phyloP scores from a whole-genome alignment of 1,139 yeast genomes.

The Suhomyces terraborum region DNA sequence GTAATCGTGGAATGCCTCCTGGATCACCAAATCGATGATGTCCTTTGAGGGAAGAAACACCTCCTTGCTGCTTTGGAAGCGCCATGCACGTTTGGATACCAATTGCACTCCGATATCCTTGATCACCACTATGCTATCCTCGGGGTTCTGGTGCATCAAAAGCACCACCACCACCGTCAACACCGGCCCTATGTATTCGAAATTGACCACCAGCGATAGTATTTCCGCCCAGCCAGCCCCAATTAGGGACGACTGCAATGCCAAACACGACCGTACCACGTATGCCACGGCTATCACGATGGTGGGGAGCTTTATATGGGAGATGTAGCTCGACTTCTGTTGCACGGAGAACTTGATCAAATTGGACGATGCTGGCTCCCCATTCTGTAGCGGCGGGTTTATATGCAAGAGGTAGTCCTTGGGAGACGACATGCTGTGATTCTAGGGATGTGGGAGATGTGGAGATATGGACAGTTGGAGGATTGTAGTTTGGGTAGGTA shows the following conservation, averaged over 20 bases:
- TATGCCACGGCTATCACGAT: slow-evolving; percentile 3
- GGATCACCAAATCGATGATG: slow-evolving; percentile 61
- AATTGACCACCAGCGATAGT: no score
- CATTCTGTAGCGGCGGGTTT: slow-evolving; percentile 22
- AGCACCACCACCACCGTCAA: slow-evolving; percentile 15
- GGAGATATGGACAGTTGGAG: no score
- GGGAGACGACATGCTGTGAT: slow-evolving; percentile 30
- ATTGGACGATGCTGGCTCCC: slow-evolving; percentile 14
- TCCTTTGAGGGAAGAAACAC: slow-evolving; percentile 53
- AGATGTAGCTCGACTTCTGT: slow-evolving; percentile 1
- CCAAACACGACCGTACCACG: background rate
- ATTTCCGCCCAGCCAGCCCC: no score
- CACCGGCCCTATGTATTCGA: slow-evolving; percentile 8
- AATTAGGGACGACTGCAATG: no score
- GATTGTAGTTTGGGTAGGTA: no score
- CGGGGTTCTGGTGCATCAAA: slow-evolving; percentile 27
- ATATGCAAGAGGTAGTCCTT: slow-evolving; percentile 36
- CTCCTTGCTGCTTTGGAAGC: slow-evolving; percentile 23
- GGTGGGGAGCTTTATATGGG: slow-evolving; percentile 1
- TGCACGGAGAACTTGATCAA: slow-evolving; percentile 27
- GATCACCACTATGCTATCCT: slow-evolving; percentile 39
- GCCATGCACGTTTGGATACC: slow-evolving; percentile 32
- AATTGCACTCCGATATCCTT: slow-evolving; percentile 43
- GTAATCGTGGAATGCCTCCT: slow-evolving; percentile 67
- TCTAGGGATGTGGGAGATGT: no score